phyloP scores from a whole-genome alignment of 2,329 filamentous ascomycete species.

The Aspergillus tanneri region DNA sequence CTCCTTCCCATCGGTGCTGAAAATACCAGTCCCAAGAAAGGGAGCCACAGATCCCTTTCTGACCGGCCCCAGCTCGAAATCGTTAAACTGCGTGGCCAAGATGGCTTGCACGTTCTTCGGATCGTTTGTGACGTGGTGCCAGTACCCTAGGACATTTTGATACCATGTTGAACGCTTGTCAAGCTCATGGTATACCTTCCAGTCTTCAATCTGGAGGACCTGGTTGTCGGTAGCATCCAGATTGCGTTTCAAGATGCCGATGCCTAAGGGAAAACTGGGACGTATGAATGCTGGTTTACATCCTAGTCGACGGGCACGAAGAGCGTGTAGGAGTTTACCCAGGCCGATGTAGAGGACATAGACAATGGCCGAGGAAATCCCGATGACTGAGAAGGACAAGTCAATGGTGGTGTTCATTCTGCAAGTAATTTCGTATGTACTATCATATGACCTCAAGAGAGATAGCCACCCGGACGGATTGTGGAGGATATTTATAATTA shows the following conservation, averaged over 20 bases:
- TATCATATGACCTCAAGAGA: too few species aligned
- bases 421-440: too few species aligned
- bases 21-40: constrained; percentile 46
- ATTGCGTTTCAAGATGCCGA: not conserved
- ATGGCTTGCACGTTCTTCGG: constrained; percentile 75
- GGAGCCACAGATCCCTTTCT: constrained; percentile 61
- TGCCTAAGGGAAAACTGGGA: not conserved
- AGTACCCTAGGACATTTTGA: not conserved
- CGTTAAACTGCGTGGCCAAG: constrained; percentile 75
- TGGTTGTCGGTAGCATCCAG: not conserved
- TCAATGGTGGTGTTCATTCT: too few species aligned
- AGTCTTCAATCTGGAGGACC: constrained; percentile 1
- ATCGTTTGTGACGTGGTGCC: constrained; percentile 27
- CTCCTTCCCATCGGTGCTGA: constrained; percentile 68
- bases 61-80: constrained; percentile 76
- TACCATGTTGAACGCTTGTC: not conserved
- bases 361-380: too few species aligned
- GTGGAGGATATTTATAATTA: too few species aligned
- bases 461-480: too few species aligned
- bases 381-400: too few species aligned
- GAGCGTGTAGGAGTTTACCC: not conserved
- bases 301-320: not conserved
- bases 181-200: not conserved
- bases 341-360: not conserved
- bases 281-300: constrained; percentile 1